Conservation (phyloP, 202 grass and related monocot species). For the Zizania palustris region DNA sequence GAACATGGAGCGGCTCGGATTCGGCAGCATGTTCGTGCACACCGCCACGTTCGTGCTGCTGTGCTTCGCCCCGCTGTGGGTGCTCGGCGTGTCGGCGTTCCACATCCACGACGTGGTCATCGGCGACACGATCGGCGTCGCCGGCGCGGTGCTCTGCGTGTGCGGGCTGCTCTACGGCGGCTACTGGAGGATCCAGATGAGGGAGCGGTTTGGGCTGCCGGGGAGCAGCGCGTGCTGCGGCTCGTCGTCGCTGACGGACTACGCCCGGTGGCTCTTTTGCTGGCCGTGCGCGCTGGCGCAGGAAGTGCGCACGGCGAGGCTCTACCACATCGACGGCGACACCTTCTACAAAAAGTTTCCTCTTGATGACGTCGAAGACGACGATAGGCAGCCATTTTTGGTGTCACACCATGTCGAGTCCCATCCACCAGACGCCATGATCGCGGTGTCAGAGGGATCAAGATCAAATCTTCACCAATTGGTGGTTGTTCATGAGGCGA, state of each 20-base stretch:
- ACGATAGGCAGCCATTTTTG: not conserved
- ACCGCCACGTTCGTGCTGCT: slow-evolving; percentile 60
- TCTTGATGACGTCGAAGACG: not conserved
- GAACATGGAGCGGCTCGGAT: slow-evolving; percentile 72
- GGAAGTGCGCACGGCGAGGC: slow-evolving; percentile 73
- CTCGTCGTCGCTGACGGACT: slow-evolving; percentile 62
- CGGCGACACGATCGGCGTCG: slow-evolving; percentile 38
- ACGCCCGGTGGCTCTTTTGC: slow-evolving; percentile 78
- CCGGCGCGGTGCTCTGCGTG: slow-evolving; percentile 59
- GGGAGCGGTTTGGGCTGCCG: slow-evolving; percentile 49
- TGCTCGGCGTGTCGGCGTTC: slow-evolving; percentile 68
- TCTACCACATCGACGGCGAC: slow-evolving; percentile 54
- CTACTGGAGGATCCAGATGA: slow-evolving; percentile 76
- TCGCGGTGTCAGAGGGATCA: not conserved
- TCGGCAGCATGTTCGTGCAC: slow-evolving; percentile 72
- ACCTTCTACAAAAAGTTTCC: slow-evolving; percentile 41
- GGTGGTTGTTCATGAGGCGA: slow-evolving; percentile 28
- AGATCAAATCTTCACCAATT: not conserved
- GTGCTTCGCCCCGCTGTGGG: slow-evolving; percentile 71
- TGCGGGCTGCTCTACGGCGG: slow-evolving; percentile 74
- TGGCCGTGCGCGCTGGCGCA: slow-evolving; percentile 76
- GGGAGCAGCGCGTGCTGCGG: slow-evolving; percentile 51
- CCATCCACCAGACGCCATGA: not conserved
- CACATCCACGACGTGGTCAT: slow-evolving; percentile 54
- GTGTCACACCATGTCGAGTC: not conserved